Evolutionary conservation across 2,329 filamentous ascomycete species (phyloP), one percentile per base, ranked within the genome.

Genomic region (Aaosphaeria pasadenensis): DNA sequence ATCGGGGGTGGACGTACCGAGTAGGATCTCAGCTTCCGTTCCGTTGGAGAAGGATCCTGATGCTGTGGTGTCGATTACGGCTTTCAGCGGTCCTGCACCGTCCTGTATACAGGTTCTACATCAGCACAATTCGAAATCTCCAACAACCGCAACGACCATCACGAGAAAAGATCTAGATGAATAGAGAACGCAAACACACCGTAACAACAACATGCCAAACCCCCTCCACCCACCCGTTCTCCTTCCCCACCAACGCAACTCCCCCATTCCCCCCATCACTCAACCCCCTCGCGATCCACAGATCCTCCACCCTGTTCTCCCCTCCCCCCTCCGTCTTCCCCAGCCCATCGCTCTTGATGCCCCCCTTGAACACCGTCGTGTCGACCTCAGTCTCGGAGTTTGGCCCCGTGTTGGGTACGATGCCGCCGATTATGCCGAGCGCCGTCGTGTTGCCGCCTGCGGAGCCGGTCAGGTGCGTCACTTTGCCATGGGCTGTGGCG

Each of bases 121-220:
- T 7, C n/a, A 11, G 43, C 11, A 40, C 17, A 24, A 3, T 24
- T 6, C 33, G 33, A 36, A 13, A 28, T 5, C 35, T 5, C 39
- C 28, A 45, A 17, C 24, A 11, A 31, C n/a, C 33, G 43, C 11
- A 40, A 41, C 28, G 2, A 24, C 17, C 17, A 24, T 35, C 17
- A 39, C 33, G 24, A 30, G 13, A 6, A 6, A 7, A 30, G 11
- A 30, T 13, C 28, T 11, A 7, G 6, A 7, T 43, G 31, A 30
- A 35, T 39, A 24, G 29, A 7, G n/a, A 36, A 36, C 13, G n/a
- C 13, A 35, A 6, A 42, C 43, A 30, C 46, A 50, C 48, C 31
- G 74, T 74, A 61, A 85, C 86, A 56, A 86, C 81, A 62, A 85
- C 81, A 69, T 84, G 83, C 17, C 85, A 72, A 0, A 79, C 84